These are phyloP conservation scores for Colletotrichum liaoningense DNA, from an alignment of 2,329 filamentous ascomycete species.

Conservation along the genomic window DNA sequence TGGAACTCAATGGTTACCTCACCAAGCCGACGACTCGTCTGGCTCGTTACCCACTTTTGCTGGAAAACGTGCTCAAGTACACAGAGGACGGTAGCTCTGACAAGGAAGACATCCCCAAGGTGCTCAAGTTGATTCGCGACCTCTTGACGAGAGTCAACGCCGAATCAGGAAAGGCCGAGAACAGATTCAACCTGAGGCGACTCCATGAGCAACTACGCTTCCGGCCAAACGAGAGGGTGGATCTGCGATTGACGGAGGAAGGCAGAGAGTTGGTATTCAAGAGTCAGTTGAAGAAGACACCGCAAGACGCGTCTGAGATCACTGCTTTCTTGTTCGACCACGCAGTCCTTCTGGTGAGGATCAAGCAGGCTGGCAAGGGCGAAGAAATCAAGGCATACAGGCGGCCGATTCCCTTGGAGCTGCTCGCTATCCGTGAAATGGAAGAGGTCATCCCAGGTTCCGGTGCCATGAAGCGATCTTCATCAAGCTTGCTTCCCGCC, in stretches of 20 bases:
- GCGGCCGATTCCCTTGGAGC: slow-evolving; percentile 91
- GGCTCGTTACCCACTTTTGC: slow-evolving; percentile 89
- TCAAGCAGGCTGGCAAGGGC: slow-evolving; percentile 91
- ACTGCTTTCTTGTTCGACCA: slow-evolving; percentile 97
- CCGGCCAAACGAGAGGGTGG: slow-evolving; percentile 88
- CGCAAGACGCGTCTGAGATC: slow-evolving; percentile 82
- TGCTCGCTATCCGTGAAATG: slow-evolving; percentile 96
- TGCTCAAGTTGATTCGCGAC: slow-evolving; percentile 86
- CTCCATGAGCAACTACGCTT: slow-evolving; percentile 94
- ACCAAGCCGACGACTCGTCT: slow-evolving; percentile 97
- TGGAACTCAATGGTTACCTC: slow-evolving; percentile 96
- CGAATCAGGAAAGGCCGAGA: slow-evolving; percentile 97
- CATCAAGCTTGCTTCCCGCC: slow-evolving; percentile 81
- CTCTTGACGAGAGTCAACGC: slow-evolving; percentile 90
- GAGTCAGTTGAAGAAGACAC: slow-evolving; percentile 90
- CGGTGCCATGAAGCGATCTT: slow-evolving; percentile 86
- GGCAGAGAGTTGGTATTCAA: slow-evolving; percentile 95
- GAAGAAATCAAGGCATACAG: slow-evolving; percentile 97
- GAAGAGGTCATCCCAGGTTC: slow-evolving; percentile 89
- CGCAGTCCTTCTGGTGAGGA: slow-evolving; percentile 88
- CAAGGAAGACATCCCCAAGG: slow-evolving; percentile 91
- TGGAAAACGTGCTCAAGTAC: slow-evolving; percentile 93
- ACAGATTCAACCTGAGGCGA: slow-evolving; percentile 93
- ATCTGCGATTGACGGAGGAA: slow-evolving; percentile 93
- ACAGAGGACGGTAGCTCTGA: slow-evolving; percentile 91